Evolutionary conservation across 352 stramenopile genomes (phyloP), one percentile per base, ranked within the genome.

Genomic region (Phytopythium mirpurense): DNA sequence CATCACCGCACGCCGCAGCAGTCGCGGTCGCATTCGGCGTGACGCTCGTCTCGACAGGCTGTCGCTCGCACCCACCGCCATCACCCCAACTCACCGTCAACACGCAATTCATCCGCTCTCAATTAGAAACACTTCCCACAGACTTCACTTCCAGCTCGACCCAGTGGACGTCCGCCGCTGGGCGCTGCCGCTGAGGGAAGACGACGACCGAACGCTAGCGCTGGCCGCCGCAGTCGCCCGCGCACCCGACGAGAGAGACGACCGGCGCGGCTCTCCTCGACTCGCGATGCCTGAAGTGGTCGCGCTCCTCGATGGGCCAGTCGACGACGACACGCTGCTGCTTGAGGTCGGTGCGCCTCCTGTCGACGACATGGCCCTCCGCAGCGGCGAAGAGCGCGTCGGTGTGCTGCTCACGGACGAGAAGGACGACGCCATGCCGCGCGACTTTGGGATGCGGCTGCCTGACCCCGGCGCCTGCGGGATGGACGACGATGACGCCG

Each of bases 91-190:
- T 29, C 9, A 18, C 38, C 38, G 29, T 41, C 35, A 7, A 32
- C 40, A 29, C 23, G 23, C 38, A 32, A 10, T 18, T 14, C 4
- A 46, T 27, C 23, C 26, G 29, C 29, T 46, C 8, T 6, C 23
- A 46, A 27, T 38, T 15, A 38, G n/a, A 38, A 37, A 38, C 44
- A 38, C 16, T 36, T 24, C 1, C n/a, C 11, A 19, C 41, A 5
- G 7, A 26, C 37, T 18, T 46, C 41, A 71, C 37, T 68, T 73
- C 65, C 65, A 70, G 44, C 51, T 31, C 12, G 62, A 62, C 11
- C 38, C 63, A n/a, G 37, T 34, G 21, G 63, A 29, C 14, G 56
- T 36, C 48, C 67, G 60, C 31, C 59, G 56, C 6, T 36, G 32
- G 7, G 7, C 11, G 11, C 32, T 36, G 32, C 32, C 14, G 48